Conservation (phyloP, 768 basidiomycete species). For the Rhodocollybia butyracea region DNA sequence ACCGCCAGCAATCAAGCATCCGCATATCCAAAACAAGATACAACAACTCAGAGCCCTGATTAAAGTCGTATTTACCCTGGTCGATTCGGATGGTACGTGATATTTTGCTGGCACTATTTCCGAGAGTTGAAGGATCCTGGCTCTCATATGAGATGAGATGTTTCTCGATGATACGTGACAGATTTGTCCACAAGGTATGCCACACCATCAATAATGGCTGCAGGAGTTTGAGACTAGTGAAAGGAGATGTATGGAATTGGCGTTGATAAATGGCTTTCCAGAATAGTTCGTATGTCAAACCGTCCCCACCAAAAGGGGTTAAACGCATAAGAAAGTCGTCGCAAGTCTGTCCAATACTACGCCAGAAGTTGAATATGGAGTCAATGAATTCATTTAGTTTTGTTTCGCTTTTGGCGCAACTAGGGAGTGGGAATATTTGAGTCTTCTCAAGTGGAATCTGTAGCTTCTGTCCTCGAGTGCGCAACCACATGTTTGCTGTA, state of each 20-base stretch:
- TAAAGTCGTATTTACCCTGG: conserved; percentile 15
- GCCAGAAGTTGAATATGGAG: conserved; percentile 9
- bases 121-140: conserved; percentile 15
- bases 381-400: neutral
- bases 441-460: neutral
- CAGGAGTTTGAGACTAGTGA: neutral
- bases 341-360: conserved; percentile 1
- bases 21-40: conserved; percentile 13
- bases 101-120: conserved; percentile 8
- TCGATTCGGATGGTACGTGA: conserved; percentile 9
- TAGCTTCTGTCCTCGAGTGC: neutral
- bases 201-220: conserved; percentile 1
- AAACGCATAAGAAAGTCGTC: neutral
- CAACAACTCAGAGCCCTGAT: conserved; percentile 7
- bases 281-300: conserved; percentile 9
- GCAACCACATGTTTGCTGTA: neutral
- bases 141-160: conserved; percentile 2
- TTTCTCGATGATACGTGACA: conserved; percentile 4
- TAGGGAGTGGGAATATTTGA: neutral
- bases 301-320: conserved; percentile 4
- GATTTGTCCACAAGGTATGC: conserved; percentile 9
- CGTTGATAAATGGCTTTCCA: neutral
- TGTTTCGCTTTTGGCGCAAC: conserved; percentile 1
- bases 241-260: conserved; percentile 8
- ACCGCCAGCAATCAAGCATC: conserved; percentile 22